phyloP scores from a whole-genome alignment of 75 land plant genomes.

The Larix kaempferi region DNA sequence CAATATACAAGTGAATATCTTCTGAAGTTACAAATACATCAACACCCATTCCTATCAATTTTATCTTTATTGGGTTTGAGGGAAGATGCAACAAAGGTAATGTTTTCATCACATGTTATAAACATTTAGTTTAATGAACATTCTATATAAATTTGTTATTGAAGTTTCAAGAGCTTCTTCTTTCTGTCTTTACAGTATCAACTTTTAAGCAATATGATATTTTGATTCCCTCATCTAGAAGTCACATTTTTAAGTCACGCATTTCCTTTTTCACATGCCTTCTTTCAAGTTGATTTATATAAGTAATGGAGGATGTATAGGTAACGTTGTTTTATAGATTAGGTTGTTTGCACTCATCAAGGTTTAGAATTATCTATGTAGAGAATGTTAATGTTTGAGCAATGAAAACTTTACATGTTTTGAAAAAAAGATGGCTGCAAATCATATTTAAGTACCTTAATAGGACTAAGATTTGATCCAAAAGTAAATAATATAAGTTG shows the following conservation, averaged over 20 bases:
- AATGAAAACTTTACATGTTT: not conserved
- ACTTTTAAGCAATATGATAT: not conserved
- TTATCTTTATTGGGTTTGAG: constrained; percentile 94
- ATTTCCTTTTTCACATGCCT: not conserved
- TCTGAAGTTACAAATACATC: no score
- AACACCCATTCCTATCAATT: constrained; percentile 90
- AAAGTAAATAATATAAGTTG: no score
- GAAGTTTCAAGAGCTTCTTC: not conserved
- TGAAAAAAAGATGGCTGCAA: not conserved
- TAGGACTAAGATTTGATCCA: no score
- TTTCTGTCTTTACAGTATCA: not conserved
- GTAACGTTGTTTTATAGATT: not conserved
- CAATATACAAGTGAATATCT: no score
- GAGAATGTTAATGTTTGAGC: not conserved
- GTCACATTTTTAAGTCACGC: not conserved
- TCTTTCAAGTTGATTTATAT: not conserved
- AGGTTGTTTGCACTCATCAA: not conserved
- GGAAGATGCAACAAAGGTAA: constrained; percentile 95
- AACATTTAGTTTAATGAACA: not conserved
- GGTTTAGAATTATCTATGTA: not conserved
- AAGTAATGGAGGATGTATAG: no score
- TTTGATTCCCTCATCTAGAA: not conserved
- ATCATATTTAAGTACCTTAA: no score
- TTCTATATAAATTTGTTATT: not conserved
- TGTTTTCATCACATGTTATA: not conserved